phyloP scores from a whole-genome alignment of 768 basidiomycete species.

The Clitopilus hobsonii region DNA sequence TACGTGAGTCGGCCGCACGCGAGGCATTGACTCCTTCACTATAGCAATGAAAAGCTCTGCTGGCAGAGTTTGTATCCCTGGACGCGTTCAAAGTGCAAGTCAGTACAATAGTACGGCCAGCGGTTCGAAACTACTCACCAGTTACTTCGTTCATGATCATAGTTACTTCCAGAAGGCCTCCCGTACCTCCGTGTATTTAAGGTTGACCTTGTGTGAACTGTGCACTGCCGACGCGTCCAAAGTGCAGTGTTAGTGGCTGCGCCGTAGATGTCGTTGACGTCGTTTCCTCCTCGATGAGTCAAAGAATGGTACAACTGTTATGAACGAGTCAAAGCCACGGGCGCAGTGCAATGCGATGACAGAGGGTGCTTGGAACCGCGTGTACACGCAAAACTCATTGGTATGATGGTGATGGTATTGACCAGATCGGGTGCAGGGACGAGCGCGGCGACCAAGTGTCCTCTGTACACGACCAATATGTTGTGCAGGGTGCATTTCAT shows the following conservation, averaged over 20 bases:
- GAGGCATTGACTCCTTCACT: constrained; percentile 18
- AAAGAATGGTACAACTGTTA: no score
- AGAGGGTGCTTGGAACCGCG: background rate
- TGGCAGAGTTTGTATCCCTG: constrained; percentile 17
- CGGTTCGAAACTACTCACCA: no score
- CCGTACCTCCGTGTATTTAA: background rate
- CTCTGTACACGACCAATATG: no score
- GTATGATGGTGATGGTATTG: background rate
- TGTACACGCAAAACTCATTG: background rate
- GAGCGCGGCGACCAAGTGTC: background rate
- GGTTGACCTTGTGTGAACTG: background rate
- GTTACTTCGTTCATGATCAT: background rate
- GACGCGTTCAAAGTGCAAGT: background rate
- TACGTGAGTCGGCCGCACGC: constrained; percentile 13
- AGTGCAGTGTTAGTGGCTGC: background rate
- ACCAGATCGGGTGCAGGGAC: background rate
- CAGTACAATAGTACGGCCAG: no score
- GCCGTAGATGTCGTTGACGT: background rate
- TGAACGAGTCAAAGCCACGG: background rate
- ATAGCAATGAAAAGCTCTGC: constrained; percentile 26
- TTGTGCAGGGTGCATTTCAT: no score
- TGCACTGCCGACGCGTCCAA: no score
- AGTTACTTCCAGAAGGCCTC: no score
- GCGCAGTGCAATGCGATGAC: background rate
- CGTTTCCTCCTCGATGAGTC: no score